Evolutionary conservation across 2,329 filamentous ascomycete genomes (phyloP).

Genomic region (Fusarium continuum): DNA sequence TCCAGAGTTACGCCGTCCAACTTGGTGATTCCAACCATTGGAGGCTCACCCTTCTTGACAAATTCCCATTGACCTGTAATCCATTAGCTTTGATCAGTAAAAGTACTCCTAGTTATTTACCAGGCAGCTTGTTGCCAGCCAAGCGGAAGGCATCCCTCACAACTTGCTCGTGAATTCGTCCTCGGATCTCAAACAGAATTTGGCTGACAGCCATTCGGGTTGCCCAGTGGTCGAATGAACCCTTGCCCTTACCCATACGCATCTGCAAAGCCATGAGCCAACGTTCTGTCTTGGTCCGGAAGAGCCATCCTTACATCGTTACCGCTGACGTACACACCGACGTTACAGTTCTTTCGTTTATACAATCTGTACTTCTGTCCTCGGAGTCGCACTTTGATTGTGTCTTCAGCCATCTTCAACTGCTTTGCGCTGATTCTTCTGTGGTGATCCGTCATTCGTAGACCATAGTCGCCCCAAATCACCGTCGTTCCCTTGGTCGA

Average conservation of each 20-base stretch:
- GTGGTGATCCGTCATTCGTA: conserved; percentile 94
- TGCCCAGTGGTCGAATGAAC: conserved; percentile 96
- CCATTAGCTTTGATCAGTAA: conserved; percentile 31
- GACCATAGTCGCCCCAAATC: conserved; percentile 93
- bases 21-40: conserved; percentile 93
- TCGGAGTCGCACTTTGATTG: conserved; percentile 86
- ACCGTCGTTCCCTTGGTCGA: conserved; percentile 93
- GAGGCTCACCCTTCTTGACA: conserved; percentile 88
- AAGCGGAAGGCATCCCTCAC: conserved; percentile 92
- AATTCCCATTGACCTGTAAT: conserved; percentile 83
- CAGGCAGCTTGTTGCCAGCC: conserved; percentile 93
- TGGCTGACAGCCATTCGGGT: conserved; percentile 89
- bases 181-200: conserved; percentile 91
- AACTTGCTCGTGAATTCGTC: conserved; percentile 92
- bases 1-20: conserved; percentile 85
- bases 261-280: conserved; percentile 59
- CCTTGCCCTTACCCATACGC: conserved; percentile 99
- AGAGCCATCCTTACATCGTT: conserved; percentile 73
- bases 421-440: conserved; percentile 87
- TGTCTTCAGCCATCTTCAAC: conserved; percentile 90
- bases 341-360: conserved; percentile 88
- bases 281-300: neutral
- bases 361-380: conserved; percentile 94
- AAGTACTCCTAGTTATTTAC: conserved; percentile 56
- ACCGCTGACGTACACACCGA: conserved; percentile 93